Evolutionary conservation across 129 eudicot genomes (phyloP).

Genomic region (Chrysanthemum lavandulifolium): DNA sequence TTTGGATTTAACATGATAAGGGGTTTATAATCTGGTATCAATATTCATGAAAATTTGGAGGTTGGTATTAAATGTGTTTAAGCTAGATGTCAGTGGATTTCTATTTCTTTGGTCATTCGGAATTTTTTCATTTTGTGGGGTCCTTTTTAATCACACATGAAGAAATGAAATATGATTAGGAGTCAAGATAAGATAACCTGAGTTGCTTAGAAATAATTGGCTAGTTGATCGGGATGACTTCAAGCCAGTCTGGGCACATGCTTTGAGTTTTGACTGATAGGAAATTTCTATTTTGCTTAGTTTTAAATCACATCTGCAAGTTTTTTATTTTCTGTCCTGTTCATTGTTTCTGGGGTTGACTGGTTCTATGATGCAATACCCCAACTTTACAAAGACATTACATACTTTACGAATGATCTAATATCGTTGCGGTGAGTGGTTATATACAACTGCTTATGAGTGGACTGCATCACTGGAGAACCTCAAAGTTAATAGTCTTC

Average conservation of each 20-base stretch:
- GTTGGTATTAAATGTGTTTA: background rate
- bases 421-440: background rate
- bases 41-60: conserved; percentile 2
- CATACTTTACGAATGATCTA: background rate
- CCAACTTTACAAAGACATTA: background rate
- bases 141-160: background rate
- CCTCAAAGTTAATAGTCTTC: no score
- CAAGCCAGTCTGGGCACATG: background rate
- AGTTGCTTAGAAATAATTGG: background rate
- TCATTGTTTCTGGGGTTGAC: background rate
- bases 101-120: conserved; percentile 6
- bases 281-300: conserved; percentile 4
- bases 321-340: background rate
- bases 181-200: background rate
- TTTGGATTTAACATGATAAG: conserved; percentile 3
- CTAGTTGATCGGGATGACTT: no score
- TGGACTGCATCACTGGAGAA: no score
- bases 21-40: conserved; percentile 5
- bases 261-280: background rate
- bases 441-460: background rate
- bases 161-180: background rate
- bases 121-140: conserved; percentile 2
- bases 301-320: background rate
- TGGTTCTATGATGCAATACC: background rate
- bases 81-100: conserved; percentile 11